A percentile compares a stretch with the other conserved stretches of the same genome.
phyloP scores from a whole-genome alignment of 306 rosid genomes.

The Corylus avellana region DNA sequence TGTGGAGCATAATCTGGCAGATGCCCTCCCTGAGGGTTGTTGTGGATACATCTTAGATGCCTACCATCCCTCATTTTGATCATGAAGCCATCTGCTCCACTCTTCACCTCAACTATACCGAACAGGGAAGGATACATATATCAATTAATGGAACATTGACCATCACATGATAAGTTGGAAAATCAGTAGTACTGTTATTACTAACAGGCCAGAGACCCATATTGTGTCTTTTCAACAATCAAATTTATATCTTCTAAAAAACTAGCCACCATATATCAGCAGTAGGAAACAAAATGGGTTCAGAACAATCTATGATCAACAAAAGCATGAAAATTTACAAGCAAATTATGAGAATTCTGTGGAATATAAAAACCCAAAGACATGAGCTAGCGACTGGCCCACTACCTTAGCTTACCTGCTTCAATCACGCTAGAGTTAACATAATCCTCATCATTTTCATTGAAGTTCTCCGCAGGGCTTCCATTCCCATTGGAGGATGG shows the following conservation, averaged over 20 bases:
- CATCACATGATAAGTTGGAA: neutral
- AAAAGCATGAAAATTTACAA: neutral
- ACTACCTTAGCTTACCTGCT: constrained; percentile 70
- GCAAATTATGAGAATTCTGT: neutral
- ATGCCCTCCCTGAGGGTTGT: constrained; percentile 94
- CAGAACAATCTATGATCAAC: neutral
- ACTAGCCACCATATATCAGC: neutral
- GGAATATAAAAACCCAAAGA: neutral
- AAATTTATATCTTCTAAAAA: neutral
- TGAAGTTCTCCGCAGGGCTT: constrained; percentile 77
- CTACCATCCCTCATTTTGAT: constrained; percentile 98
- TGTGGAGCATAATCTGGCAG: constrained; percentile 98
- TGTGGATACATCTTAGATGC: constrained; percentile 83
- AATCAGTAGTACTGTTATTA: neutral
- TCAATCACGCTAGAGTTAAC: constrained; percentile 83
- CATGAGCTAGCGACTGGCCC: constrained; percentile 6
- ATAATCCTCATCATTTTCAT: constrained; percentile 86
- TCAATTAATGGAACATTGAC: neutral
- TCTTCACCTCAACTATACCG: constrained; percentile 92
- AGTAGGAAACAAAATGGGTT: constrained; percentile 6
- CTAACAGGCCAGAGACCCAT: neutral
- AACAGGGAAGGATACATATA: constrained; percentile 24
- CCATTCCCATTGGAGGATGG: constrained; percentile 81
- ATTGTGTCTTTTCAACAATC: neutral
- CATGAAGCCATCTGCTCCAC: constrained; percentile 91